These are phyloP conservation scores for Kluyveromyces sp. DNA, from an alignment of 1,139 yeast species.

Conservation along the genomic window DNA sequence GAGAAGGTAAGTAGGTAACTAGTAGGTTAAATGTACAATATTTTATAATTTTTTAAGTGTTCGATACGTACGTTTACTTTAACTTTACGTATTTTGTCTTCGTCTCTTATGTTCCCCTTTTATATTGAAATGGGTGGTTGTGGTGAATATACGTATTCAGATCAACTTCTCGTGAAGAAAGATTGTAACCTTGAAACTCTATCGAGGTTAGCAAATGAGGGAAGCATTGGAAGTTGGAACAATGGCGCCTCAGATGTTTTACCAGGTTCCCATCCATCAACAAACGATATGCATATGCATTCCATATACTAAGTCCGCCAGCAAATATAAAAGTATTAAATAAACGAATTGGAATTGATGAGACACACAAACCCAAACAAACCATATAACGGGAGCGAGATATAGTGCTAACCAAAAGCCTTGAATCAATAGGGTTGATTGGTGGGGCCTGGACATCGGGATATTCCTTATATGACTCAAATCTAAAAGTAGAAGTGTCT, in stretches of 20 bases:
- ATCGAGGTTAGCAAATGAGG: conserved; percentile 21
- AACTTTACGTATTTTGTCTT: neutral
- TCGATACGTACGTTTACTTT: neutral
- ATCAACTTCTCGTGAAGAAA: conserved; percentile 19
- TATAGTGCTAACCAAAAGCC: conserved; percentile 79
- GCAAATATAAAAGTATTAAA: conserved; percentile 57
- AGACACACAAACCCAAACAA: conserved; percentile 69
- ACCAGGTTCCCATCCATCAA: conserved; percentile 55
- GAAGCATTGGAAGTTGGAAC: conserved; percentile 26
- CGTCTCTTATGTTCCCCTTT: too few relatives aligned
- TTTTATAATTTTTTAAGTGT: neutral
- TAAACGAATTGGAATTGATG: conserved; percentile 73
- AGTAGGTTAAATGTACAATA: neutral
- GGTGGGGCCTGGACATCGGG: conserved; percentile 30
- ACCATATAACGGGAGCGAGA: conserved; percentile 69
- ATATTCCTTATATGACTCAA: conserved; percentile 30
- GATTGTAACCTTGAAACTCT: conserved; percentile 22
- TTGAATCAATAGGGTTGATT: conserved; percentile 87
- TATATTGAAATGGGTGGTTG: neutral
- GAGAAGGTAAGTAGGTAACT: conserved; percentile 46
- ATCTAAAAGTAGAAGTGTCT: conserved; percentile 17
- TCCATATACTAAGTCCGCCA: conserved; percentile 62
- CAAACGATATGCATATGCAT: conserved; percentile 81
- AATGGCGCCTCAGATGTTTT: conserved; percentile 15
- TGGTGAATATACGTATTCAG: neutral